These are phyloP conservation scores for Boletus fagicola DNA, from an alignment of 768 basidiomycete genomes.

Conservation along the genomic window DNA sequence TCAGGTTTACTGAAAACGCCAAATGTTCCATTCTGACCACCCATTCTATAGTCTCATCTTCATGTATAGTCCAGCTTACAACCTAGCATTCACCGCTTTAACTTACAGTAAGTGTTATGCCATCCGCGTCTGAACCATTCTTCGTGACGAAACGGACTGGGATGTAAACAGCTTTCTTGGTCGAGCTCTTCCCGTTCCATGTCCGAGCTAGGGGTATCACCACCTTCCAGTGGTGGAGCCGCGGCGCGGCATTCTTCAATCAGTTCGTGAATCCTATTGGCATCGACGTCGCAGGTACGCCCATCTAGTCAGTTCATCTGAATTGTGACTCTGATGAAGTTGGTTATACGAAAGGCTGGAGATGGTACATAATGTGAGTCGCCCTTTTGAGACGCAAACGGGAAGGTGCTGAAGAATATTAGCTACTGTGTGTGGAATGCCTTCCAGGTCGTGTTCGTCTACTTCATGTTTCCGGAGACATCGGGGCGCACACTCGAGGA, in stretches of 20 bases:
- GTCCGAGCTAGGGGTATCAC: conserved; percentile 60
- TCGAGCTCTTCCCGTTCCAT: conserved; percentile 68
- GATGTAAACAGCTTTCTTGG: conserved; percentile 49
- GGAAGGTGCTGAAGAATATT: background rate
- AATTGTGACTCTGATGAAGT: background rate
- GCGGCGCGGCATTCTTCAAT: conserved; percentile 28
- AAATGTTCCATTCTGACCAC: background rate
- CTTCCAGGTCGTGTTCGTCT: conserved; percentile 15
- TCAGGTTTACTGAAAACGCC: background rate
- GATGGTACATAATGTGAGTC: conserved; percentile 12
- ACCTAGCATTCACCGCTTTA: conserved; percentile 9
- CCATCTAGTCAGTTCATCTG: background rate
- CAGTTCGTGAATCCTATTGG: conserved; percentile 21
- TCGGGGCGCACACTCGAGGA: conserved; percentile 16
- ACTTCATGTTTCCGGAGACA: conserved; percentile 17
- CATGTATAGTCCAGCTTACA: conserved; percentile 17
- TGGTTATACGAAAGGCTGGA: conserved; percentile 7
- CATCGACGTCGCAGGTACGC: conserved; percentile 9
- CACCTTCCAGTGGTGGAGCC: conserved; percentile 58
- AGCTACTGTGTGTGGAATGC: conserved; percentile 15
- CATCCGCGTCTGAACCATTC: too few relatives aligned
- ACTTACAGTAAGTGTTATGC: conserved; percentile 5
- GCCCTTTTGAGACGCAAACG: too few relatives aligned
- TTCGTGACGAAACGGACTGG: background rate
- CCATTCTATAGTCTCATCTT: conserved; percentile 16